Conservation (phyloP, 768 basidiomycete genomes). For the Ramaria rubella region DNA sequence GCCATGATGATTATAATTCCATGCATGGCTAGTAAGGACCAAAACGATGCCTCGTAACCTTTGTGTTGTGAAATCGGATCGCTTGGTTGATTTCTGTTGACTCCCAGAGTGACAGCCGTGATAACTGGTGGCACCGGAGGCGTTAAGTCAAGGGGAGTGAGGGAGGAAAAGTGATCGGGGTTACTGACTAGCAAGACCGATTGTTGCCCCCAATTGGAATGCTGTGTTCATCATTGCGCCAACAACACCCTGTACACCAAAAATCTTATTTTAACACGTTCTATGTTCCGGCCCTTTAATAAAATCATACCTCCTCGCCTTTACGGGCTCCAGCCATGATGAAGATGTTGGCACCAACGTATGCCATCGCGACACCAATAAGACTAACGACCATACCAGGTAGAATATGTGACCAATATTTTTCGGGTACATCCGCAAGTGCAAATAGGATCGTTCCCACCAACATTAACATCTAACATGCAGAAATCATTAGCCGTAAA, state of each 20-base stretch:
- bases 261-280: slow-evolving; percentile 42
- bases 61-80: slow-evolving; percentile 2
- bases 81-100: slow-evolving; percentile 1
- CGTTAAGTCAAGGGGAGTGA: too few species aligned
- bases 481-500: not conserved
- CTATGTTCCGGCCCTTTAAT: slow-evolving; percentile 30
- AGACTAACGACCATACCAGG: slow-evolving; percentile 46
- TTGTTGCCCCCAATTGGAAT: slow-evolving; percentile 46
- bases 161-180: not conserved
- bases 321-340: slow-evolving; percentile 3
- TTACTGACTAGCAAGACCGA: slow-evolving; percentile 36
- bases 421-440: slow-evolving; percentile 31
- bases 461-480: slow-evolving; percentile 28
- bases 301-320: slow-evolving; percentile 1
- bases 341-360: slow-evolving; percentile 17
- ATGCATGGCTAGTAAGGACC: slow-evolving; percentile 8
- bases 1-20: slow-evolving; percentile 3
- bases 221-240: slow-evolving; percentile 54
- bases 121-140: not conserved
- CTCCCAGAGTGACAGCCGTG: slow-evolving; percentile 1
- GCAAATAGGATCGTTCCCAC: slow-evolving; percentile 37
- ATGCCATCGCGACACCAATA: slow-evolving; percentile 38
- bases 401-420: slow-evolving; percentile 44
- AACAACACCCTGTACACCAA: slow-evolving; percentile 44
- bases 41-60: slow-evolving; percentile 9